A percentile compares a stretch with the other conserved stretches of the same genome.
Evolutionary conservation across 2,329 filamentous ascomycete species (phyloP).

Genomic region (Pseudocercospora cruenta): DNA sequence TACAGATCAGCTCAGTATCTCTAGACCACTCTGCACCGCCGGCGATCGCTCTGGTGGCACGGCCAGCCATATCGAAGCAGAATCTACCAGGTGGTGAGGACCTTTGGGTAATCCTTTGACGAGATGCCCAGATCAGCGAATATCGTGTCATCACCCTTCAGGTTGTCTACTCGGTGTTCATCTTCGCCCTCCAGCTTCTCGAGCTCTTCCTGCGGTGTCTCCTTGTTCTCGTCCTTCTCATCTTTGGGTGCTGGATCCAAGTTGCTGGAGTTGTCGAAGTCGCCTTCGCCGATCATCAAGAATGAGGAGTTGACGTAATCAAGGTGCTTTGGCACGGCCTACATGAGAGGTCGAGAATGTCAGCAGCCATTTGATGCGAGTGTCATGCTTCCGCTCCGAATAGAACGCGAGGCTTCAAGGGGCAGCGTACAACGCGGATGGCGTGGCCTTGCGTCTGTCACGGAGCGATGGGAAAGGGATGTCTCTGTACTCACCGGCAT

Average conservation of each 20-base stretch:
- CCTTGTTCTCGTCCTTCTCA: conserved; percentile 58
- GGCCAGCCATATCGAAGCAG: neutral
- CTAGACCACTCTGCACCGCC: neutral
- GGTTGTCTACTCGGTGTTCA: conserved; percentile 64
- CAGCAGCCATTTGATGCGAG: too few species aligned
- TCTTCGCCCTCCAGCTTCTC: conserved; percentile 78
- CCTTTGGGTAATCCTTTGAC: conserved; percentile 65
- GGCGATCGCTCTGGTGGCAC: neutral
- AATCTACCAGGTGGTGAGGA: conserved; percentile 63
- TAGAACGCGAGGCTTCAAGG: too few species aligned
- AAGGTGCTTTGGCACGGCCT: conserved; percentile 56
- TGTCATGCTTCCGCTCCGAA: too few species aligned
- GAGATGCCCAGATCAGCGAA: conserved; percentile 64
- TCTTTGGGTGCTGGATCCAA: conserved; percentile 61
- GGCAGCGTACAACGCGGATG: too few species aligned
- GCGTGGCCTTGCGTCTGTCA: too few species aligned
- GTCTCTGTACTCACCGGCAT: conserved; percentile 60
- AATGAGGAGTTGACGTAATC: conserved; percentile 77
- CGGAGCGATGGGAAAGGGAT: too few species aligned
- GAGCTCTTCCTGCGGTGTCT: conserved; percentile 70
- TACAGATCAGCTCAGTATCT: neutral
- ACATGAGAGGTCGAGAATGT: too few species aligned
- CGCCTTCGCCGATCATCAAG: conserved; percentile 72
- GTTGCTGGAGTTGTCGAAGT: conserved; percentile 54
- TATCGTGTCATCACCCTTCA: conserved; percentile 62